Evolutionary conservation across 202 grass and related monocot genomes (phyloP).

Genomic region (Elaeis oleifera): DNA sequence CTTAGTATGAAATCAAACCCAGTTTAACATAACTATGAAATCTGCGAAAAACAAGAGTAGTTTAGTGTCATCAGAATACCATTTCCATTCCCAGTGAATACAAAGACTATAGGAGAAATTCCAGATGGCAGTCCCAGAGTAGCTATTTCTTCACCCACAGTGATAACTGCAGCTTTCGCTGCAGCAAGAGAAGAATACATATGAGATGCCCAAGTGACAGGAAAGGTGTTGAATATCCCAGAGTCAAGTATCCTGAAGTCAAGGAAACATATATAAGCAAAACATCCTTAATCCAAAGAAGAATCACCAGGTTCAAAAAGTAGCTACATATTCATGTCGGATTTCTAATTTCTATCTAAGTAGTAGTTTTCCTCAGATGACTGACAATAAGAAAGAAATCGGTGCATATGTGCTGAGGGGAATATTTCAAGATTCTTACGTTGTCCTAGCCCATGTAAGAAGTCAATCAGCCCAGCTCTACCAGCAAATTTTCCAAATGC

Average conservation of each 20-base stretch:
- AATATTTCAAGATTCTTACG: slow-evolving; percentile 41
- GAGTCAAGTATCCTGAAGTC: slow-evolving; percentile 78
- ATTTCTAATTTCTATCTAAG: too few species aligned
- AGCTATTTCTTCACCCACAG: slow-evolving; percentile 88
- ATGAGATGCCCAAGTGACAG: slow-evolving; percentile 85
- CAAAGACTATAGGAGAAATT: slow-evolving; percentile 79
- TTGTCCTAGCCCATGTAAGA: slow-evolving; percentile 84
- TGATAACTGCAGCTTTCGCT: slow-evolving; percentile 77
- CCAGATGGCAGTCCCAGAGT: slow-evolving; percentile 73
- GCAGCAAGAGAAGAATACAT: slow-evolving; percentile 97
- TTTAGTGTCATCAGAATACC: slow-evolving; percentile 30
- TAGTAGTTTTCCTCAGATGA: too few species aligned
- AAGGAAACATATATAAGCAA: slow-evolving; percentile 12
- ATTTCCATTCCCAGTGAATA: slow-evolving; percentile 97
- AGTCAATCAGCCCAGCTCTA: slow-evolving; percentile 92
- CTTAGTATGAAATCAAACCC: too few species aligned
- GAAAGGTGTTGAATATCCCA: slow-evolving; percentile 91
- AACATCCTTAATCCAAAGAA: background rate
- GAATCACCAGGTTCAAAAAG: too few species aligned
- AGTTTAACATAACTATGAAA: slow-evolving; percentile 1
- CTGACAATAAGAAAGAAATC: background rate
- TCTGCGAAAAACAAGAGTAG: background rate
- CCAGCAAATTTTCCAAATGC: slow-evolving; percentile 97
- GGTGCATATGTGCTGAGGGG: slow-evolving; percentile 13
- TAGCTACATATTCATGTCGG: too few species aligned